Conservation (phyloP, 202 grass and related monocot genomes). For the Carex arenaria region DNA sequence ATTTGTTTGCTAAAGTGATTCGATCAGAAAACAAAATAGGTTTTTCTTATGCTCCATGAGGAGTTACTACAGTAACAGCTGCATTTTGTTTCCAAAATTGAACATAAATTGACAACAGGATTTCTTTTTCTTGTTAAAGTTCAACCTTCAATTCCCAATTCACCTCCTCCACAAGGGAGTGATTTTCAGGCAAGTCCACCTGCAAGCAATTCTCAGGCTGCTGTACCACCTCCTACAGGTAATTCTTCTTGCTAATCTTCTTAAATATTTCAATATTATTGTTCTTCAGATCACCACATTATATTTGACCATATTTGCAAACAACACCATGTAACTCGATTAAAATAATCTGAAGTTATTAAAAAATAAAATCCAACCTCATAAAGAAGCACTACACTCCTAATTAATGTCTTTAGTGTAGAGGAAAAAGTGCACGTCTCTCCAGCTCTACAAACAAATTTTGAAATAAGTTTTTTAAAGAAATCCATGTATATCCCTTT, state of each 20-base stretch:
- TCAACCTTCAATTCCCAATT: conserved; percentile 20
- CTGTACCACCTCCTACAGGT: conserved; percentile 55
- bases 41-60: neutral
- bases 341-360: neutral
- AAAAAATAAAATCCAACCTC: neutral
- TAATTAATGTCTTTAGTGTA: neutral
- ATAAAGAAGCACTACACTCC: neutral
- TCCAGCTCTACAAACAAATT: too few relatives aligned
- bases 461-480: too few relatives aligned
- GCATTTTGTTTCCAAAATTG: neutral
- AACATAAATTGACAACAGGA: neutral
- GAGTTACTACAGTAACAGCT: neutral
- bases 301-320: neutral
- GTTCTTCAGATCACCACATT: neutral
- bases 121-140: conserved; percentile 20
- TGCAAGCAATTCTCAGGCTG: conserved; percentile 39
- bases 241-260: neutral
- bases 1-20: neutral
- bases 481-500: neutral
- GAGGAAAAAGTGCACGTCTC: neutral
- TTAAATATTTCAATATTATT: neutral
- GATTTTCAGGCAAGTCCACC: conserved; percentile 31
- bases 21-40: neutral
- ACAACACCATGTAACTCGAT: neutral
- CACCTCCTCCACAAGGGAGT: conserved; percentile 32